Base-by-base conservation (phyloP, 768 basidiomycete genomes). In the Russula dissimulans region DNA sequence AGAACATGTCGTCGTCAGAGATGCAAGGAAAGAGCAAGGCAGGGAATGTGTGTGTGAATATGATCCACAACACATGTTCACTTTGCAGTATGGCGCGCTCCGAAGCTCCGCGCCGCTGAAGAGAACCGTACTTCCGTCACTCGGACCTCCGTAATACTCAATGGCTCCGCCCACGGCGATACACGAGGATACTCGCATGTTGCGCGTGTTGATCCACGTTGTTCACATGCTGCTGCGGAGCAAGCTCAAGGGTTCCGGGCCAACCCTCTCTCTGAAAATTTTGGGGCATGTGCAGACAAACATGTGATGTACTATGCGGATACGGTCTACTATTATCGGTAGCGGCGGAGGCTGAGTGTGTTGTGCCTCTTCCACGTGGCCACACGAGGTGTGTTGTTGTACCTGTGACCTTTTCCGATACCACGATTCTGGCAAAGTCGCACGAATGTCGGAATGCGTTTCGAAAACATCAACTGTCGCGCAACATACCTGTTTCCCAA, bases 351-450 rank as follows among this genome's bases (percentile, higher is more conserved):
- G 74, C 85, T 87, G 82, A 91, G 89, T 15, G 95, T 97, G 84
- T 97, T 99, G 93, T 97, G 91, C 74, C 82, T 93, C 77, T 91
- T 93, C 94, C 94, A 98, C 76, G 89, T 92, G 10, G 92, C 87
- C 65, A 86, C 84, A 68, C 86, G 84, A 48, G 93, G 92, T 46
- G 87, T 84, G 73, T 97, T 91, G 79, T 97, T 97, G 90, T 92
- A 78, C 66, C 87, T 85, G 71, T 89, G 84, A 49, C 95, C 95
- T 76, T 97, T 97, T 79, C 94, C 95, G 71, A 97, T 74, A 69
- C 97, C 95, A 76, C 95, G 89, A 80, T 97, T 97, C 91, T 92
- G 67, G 10, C 17, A 58, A 44, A 55, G 22, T 41, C 31, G 39
- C 41, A 34, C 3, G 39, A 47, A 29, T 61, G 58, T 44, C 50